Evolutionary conservation across 139 green algal species (phyloP), one percentile per base, ranked within the genome.

Genomic region (Tetraselmis striata): DNA sequence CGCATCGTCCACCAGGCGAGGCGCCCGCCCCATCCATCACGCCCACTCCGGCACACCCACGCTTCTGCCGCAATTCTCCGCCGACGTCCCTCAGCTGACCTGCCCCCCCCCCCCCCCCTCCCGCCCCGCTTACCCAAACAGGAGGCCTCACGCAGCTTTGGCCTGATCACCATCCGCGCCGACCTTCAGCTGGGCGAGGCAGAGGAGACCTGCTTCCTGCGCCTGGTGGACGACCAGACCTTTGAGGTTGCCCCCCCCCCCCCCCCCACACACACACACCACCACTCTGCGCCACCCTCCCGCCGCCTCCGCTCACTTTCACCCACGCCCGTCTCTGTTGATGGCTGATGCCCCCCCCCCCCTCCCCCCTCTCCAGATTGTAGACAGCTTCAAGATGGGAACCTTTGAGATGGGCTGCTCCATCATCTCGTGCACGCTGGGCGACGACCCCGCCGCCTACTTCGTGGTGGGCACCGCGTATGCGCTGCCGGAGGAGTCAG

Each of bases 1-100:
- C 88, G 97, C 28, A 95, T 99, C 2, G 90, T 90, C 29, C 94
- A 99, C 86, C 92, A 97, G 85, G 45, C n/a, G n/a, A n/a, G n/a
- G n/a, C n/a, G n/a, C n/a, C 58, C 76, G 1, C 59, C n/a, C n/a
- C n/a, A n/a, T n/a, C n/a, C n/a, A n/a, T n/a, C n/a, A n/a, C n/a
- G n/a, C n/a, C n/a, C n/a, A n/a, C n/a, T n/a, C n/a, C n/a, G n/a
- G n/a, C n/a, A n/a, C n/a, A n/a, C n/a, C n/a, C n/a, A n/a, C n/a
- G n/a, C n/a, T n/a, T 80, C 77, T n/a, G n/a, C n/a, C n/a, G n/a
- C n/a, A n/a, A n/a, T n/a, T n/a, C n/a, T n/a, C n/a, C n/a, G n/a
- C n/a, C n/a, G n/a, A n/a, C n/a, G n/a, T n/a, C n/a, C n/a, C n/a
- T n/a, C n/a, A n/a, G n/a, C n/a, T n/a, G n/a, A n/a, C n/a, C n/a